Evolutionary conservation across 169 alveolate genomes (phyloP).

Genomic region (Plasmodium ovale): DNA sequence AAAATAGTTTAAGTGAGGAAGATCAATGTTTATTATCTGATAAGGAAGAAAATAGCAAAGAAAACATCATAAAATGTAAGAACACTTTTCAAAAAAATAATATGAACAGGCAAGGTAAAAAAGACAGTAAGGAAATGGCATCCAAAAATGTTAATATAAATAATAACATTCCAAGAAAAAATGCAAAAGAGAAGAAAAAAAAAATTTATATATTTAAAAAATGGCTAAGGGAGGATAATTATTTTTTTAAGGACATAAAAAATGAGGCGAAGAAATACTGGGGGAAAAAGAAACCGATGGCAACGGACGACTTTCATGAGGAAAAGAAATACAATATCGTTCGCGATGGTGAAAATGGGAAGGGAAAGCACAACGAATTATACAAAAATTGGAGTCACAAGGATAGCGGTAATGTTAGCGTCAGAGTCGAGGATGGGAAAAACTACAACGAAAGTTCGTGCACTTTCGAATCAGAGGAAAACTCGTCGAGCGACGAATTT

Average conservation of each 20-base stretch:
- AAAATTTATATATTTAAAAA: not conserved
- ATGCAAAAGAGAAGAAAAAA: not conserved
- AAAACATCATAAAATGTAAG: not conserved
- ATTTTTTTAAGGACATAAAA: not conserved
- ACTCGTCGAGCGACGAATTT: constrained; percentile 77
- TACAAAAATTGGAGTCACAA: no score
- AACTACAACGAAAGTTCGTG: not conserved
- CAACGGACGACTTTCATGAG: not conserved
- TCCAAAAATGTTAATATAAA: not conserved
- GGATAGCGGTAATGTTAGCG: no score
- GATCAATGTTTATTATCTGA: not conserved
- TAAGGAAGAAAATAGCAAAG: not conserved
- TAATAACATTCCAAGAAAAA: not conserved
- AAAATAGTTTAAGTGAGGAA: not conserved
- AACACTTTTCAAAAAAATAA: not conserved
- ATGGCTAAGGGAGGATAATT: not conserved
- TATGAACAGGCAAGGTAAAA: not conserved
- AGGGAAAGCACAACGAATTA: no score
- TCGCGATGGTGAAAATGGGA: no score
- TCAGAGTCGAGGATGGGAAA: not conserved
- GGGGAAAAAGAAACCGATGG: not conserved
- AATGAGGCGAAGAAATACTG: not conserved
- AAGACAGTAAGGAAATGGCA: not conserved
- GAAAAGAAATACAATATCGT: constrained; percentile 5
- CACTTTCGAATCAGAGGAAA: not conserved